These are phyloP conservation scores for Laguncularia racemosa DNA, from an alignment of 345 rosid genomes.

Conservation along the genomic window DNA sequence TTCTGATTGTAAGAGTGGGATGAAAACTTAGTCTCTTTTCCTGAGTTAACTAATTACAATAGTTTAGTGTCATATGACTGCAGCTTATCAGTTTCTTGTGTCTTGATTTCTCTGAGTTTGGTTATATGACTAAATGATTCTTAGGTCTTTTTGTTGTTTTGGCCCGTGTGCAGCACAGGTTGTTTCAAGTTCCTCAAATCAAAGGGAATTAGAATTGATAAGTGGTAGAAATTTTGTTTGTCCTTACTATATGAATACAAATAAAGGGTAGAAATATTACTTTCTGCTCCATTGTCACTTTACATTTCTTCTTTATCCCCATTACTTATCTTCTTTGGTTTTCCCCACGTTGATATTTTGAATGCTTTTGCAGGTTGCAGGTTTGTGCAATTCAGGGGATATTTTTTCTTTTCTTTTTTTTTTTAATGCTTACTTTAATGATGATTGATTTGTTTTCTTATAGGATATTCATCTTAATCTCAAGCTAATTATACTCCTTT, in stretches of 20 bases:
- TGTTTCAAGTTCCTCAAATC: slow-evolving; percentile 12
- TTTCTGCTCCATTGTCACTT: no score
- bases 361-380: slow-evolving; percentile 64
- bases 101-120: no score
- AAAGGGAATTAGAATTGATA: slow-evolving; percentile 9
- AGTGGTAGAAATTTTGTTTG: slow-evolving; percentile 13
- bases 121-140: no score
- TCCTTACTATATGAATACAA: background rate
- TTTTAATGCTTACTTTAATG: slow-evolving; percentile 4
- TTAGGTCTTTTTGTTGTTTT: background rate
- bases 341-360: slow-evolving; percentile 22
- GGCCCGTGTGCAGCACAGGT: slow-evolving; percentile 15
- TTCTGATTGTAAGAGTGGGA: no score
- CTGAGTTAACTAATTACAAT: no score
- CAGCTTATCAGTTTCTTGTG: no score
- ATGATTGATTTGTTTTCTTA: slow-evolving; percentile 16
- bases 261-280: background rate
- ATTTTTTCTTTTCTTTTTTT: slow-evolving; percentile 16
- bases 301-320: no score
- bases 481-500: background rate
- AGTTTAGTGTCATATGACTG: no score
- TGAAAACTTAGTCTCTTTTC: no score
- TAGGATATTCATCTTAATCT: no score
- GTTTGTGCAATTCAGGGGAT: slow-evolving; percentile 44
- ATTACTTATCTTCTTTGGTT: slow-evolving; percentile 23